phyloP scores from a whole-genome alignment of 2,329 filamentous ascomycete genomes.

The Hypoxylon sp. region DNA sequence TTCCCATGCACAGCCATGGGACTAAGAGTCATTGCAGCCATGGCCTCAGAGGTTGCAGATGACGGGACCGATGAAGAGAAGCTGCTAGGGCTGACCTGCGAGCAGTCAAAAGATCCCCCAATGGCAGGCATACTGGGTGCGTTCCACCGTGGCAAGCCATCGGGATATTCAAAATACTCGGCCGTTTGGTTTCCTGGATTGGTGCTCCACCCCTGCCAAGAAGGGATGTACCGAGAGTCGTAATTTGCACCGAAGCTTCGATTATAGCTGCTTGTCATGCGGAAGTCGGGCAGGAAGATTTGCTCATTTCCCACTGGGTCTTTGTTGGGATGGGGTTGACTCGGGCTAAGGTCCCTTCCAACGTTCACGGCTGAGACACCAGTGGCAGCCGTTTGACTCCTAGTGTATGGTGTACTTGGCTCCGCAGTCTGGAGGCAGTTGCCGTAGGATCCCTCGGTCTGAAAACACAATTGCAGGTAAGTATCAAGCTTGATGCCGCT shows the following conservation, averaged over 20 bases:
- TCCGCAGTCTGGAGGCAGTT: conserved; percentile 27
- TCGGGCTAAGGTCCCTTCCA: conserved; percentile 43
- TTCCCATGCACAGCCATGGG: conserved; percentile 18
- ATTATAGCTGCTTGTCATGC: conserved; percentile 40
- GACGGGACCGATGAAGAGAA: conserved; percentile 42
- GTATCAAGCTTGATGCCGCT: conserved; percentile 21
- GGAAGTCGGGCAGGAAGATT: conserved; percentile 38
- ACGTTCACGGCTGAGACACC: conserved; percentile 44
- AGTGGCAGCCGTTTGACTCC: conserved; percentile 41
- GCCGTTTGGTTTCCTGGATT: conserved; percentile 20
- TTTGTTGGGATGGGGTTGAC: conserved; percentile 44
- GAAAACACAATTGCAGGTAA: conserved; percentile 25
- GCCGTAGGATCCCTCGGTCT: conserved; percentile 39
- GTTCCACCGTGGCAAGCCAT: conserved; percentile 31
- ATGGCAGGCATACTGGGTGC: conserved; percentile 34
- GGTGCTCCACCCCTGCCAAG: conserved; percentile 35
- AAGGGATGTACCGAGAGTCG: conserved; percentile 34
- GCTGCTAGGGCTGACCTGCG: conserved; percentile 36
- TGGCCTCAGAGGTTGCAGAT: conserved; percentile 40
- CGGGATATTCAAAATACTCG: conserved; percentile 26
- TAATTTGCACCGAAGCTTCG: conserved; percentile 33
- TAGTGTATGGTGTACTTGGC: conserved; percentile 36
- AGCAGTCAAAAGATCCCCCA: conserved; percentile 37
- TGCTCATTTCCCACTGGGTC: conserved; percentile 41
- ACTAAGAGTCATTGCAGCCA: conserved; percentile 42